Conservation (phyloP, 2,329 filamentous ascomycete species). For the Stromatinia cepivora region DNA sequence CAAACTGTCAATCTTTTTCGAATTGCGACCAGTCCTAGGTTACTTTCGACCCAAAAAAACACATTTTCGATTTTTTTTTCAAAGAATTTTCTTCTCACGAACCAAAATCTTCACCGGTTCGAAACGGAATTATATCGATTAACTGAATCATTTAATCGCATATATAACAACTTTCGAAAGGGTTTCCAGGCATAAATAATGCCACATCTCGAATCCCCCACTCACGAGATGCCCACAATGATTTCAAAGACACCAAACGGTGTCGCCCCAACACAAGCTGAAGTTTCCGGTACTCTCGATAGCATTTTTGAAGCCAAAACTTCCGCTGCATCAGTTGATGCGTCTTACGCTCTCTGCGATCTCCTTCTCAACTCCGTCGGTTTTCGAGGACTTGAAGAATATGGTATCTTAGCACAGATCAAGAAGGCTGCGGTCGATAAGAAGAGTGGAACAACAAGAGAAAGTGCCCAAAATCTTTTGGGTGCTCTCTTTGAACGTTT, state of each 20-base stretch:
- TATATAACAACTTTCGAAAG: conserved; percentile 28
- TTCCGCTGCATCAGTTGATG: conserved; percentile 58
- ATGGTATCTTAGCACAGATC: conserved; percentile 62
- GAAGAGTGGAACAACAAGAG: conserved; percentile 82
- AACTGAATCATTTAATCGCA: conserved; percentile 24
- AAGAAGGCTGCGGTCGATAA: conserved; percentile 86
- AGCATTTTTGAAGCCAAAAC: conserved; percentile 62
- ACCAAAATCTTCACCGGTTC: conserved; percentile 28
- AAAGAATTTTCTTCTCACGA: conserved; percentile 17
- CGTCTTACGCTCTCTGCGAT: conserved; percentile 64
- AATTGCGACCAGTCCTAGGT: conserved; percentile 31
- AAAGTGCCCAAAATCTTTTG: conserved; percentile 92
- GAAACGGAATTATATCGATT: background rate
- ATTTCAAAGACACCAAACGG: conserved; percentile 48
- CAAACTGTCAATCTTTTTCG: conserved; percentile 21
- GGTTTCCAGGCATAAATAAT: conserved; percentile 43
- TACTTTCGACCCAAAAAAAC: conserved; percentile 34
- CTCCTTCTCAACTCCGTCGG: conserved; percentile 65
- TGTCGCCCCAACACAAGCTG: conserved; percentile 58
- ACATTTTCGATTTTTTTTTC: conserved; percentile 32
- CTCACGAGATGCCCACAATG: conserved; percentile 47
- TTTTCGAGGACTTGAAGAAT: conserved; percentile 60
- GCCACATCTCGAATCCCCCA: conserved; percentile 49
- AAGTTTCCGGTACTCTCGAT: conserved; percentile 63
- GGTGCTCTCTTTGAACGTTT: conserved; percentile 93